Evolutionary conservation across 805 yeast genomes (phyloP), one percentile per base, ranked within the genome.

Genomic region (Pichia kluyveri): DNA sequence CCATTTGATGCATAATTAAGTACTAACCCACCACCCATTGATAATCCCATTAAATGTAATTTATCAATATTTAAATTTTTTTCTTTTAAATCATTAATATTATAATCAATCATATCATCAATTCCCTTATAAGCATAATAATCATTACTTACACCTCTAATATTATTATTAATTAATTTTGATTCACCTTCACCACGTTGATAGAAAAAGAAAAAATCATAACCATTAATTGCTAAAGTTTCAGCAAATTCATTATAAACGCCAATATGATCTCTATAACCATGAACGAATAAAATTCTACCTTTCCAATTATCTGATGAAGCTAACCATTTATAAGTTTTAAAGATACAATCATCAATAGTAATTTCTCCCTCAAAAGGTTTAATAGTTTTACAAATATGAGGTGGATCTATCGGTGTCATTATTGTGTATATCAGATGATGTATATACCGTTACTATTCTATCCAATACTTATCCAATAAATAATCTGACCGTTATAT

Each of bases 11-110:
- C 79, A 60, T 85, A 84, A 61, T 80, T 82, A 49, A 85, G 65
- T 0, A 68, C 69, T 44, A 85, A 78, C 0, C 83, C 90, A 19
- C 91, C 91, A 44, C 95, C 95, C 90, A 86, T 83, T 10, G 89
- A 83, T 54, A 81, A 87, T 1, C 91, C 89, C 57, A 75, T 68
- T 42, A 86, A 57, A 55, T 69, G 73, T 32, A 83, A 55, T 51
- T 75, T 75, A 43, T 68, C 70, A 1, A 54, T 47, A 1, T 54
- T 47, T 17, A 51, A 50, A 10, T 49, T 55, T 30, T 59, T 41
- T 19, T 58, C 26, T 15, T 47, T 46, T 45, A 63, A 51, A 30
- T 68, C 67, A 18, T 71, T 69, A 23, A 72, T 56, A 45, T 72
- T 73, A 42, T 58, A 59, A 48, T 75, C 67, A 46, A 82, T 62